Percentiles rank a stretch among this genome's conserved stretches.
Evolutionary conservation across 768 basidiomycete genomes (phyloP).

Genomic region (Pisolithus tinctorius): DNA sequence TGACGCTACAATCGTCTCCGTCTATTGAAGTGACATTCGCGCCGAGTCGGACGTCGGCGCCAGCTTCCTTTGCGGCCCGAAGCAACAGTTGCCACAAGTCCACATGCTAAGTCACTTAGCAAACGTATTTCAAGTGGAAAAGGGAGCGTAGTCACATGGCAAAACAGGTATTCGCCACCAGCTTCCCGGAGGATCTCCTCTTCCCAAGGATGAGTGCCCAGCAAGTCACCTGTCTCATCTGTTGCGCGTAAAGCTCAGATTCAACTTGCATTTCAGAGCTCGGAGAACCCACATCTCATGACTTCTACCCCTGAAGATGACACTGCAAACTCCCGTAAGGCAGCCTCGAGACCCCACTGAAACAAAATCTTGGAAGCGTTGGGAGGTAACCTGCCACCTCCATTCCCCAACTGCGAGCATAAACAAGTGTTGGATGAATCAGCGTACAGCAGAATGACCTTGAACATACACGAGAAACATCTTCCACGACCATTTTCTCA

Average conservation of each 20-base stretch:
- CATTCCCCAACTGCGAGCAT: slow-evolving; percentile 22
- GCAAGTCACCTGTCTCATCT: slow-evolving; percentile 39
- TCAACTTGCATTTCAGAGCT: not conserved
- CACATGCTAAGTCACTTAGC: slow-evolving; percentile 34
- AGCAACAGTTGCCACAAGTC: slow-evolving; percentile 45
- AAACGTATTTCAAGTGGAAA: not conserved
- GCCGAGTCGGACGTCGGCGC: slow-evolving; percentile 41
- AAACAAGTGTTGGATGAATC: not conserved
- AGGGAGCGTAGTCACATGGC: slow-evolving; percentile 32
- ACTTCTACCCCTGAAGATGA: slow-evolving; percentile 18
- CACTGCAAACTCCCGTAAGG: slow-evolving; percentile 30
- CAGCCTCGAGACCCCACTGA: slow-evolving; percentile 48
- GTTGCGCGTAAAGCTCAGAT: slow-evolving; percentile 6
- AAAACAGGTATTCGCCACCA: slow-evolving; percentile 43
- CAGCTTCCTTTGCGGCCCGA: slow-evolving; percentile 38
- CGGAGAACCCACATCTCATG: slow-evolving; percentile 19
- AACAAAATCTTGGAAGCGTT: slow-evolving; percentile 51
- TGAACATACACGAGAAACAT: slow-evolving; percentile 26
- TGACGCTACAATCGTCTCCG: slow-evolving; percentile 27
- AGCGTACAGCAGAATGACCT: not conserved
- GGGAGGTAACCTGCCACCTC: slow-evolving; percentile 46
- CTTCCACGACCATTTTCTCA: slow-evolving; percentile 40
- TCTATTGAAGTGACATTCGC: slow-evolving; percentile 32
- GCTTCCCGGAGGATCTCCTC: slow-evolving; percentile 41
- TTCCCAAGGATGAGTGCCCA: slow-evolving; percentile 42